Conservation (phyloP, 345 rosid genomes). For the Melaleuca alternifolia region DNA sequence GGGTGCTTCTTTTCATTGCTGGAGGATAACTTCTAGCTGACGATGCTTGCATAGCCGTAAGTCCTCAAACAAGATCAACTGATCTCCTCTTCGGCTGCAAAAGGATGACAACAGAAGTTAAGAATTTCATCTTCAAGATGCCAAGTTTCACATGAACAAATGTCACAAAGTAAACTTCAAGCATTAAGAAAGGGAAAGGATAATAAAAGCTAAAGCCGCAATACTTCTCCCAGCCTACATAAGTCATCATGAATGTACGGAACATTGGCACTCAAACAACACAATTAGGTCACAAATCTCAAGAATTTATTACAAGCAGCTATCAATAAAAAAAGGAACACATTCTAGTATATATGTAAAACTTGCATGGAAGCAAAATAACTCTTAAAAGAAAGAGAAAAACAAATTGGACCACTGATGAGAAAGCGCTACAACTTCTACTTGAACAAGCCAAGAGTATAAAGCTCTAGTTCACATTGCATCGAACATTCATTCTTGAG, state of each 20-base stretch:
- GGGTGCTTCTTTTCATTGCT: not conserved
- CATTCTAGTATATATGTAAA: not conserved
- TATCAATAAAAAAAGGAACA: not conserved
- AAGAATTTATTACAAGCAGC: not conserved
- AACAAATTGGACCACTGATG: not conserved
- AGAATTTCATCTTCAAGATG: not conserved
- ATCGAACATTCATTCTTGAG: not conserved
- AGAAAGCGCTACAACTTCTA: not conserved
- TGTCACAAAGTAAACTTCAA: not conserved
- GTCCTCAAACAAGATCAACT: conserved; percentile 1
- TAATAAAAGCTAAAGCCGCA: not conserved
- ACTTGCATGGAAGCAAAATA: not conserved
- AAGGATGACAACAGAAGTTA: not conserved
- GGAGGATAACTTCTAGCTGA: not conserved
- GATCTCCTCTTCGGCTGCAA: conserved; percentile 13
- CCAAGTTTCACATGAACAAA: not conserved
- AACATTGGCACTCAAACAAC: not conserved
- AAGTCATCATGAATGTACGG: not conserved
- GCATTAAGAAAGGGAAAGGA: not conserved
- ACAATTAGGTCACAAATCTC: not conserved
- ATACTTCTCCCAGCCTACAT: not conserved
- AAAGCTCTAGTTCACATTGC: not conserved
- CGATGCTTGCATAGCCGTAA: not conserved
- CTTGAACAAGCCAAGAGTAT: not conserved
- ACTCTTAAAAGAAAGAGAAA: not conserved